A percentile compares a stretch with the other conserved stretches of the same genome.
Evolutionary conservation across 495 filamentous ascomycete species (phyloP).

Genomic region (Gamarada debralockiae): DNA sequence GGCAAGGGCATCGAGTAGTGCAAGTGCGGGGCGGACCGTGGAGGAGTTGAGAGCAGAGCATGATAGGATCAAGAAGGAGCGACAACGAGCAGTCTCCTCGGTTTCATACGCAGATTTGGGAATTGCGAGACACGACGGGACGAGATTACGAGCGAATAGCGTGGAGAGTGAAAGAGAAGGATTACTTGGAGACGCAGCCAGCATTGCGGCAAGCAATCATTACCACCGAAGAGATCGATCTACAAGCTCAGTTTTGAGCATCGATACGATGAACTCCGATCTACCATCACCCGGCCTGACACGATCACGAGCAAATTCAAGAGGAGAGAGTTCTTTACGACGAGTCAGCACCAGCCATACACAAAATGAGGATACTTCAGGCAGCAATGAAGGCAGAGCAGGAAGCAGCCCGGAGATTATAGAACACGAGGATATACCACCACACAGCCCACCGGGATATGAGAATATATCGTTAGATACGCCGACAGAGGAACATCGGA

Average conservation of each 20-base stretch:
- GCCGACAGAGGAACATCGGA: conserved; percentile 15
- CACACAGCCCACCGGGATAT: conserved; percentile 43
- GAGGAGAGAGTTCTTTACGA: conserved; percentile 13
- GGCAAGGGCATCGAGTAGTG: conserved; percentile 22
- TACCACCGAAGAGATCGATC: conserved; percentile 38
- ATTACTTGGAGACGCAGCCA: conserved; percentile 66
- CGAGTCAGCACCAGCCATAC: conserved; percentile 1
- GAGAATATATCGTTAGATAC: conserved; percentile 48
- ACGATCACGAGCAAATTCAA: conserved; percentile 21
- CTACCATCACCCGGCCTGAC: conserved; percentile 18
- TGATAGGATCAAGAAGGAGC: conserved; percentile 54
- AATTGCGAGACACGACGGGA: conserved; percentile 84
- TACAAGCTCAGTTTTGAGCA: conserved; percentile 41
- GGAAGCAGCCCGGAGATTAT: conserved; percentile 29
- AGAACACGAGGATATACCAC: conserved; percentile 39
- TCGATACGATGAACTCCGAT: conserved; percentile 36
- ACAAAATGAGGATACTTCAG: neutral
- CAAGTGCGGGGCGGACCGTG: conserved; percentile 27
- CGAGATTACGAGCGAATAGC: conserved; percentile 76
- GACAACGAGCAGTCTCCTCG: conserved; percentile 72
- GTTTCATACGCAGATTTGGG: conserved; percentile 87
- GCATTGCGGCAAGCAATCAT: conserved; percentile 41
- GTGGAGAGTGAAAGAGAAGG: conserved; percentile 72
- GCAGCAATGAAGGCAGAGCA: conserved; percentile 14
- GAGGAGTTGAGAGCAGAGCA: conserved; percentile 62